Percentiles rank a stretch among this genome's conserved stretches.
These are phyloP conservation scores for Kalaharituber pfeilii DNA, from an alignment of 2,329 filamentous ascomycete species.

Conservation along the genomic window DNA sequence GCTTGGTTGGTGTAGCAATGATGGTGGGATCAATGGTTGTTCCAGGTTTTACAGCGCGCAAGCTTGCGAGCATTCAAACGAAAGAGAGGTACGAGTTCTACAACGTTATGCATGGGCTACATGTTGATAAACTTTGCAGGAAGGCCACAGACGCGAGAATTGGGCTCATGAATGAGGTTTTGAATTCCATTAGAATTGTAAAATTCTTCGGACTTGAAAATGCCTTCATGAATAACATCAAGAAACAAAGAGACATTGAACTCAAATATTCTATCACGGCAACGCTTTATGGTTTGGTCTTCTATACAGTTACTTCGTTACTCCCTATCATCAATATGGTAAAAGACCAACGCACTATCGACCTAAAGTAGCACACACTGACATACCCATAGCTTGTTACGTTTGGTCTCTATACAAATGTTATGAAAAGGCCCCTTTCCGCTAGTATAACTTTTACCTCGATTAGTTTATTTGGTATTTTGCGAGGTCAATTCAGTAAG, in stretches of 20 bases:
- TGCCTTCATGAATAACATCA: slow-evolving; percentile 12
- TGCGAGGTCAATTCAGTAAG: slow-evolving; percentile 14
- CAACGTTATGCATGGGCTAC: neutral
- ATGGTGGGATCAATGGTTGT: slow-evolving; percentile 16
- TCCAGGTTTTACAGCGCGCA: slow-evolving; percentile 11
- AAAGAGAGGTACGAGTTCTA: neutral
- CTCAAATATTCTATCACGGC: slow-evolving; percentile 9
- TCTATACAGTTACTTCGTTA: slow-evolving; percentile 11
- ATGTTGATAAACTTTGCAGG: slow-evolving; percentile 3
- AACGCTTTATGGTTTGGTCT: slow-evolving; percentile 6
- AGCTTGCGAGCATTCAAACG: slow-evolving; percentile 10
- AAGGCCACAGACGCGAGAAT: slow-evolving; percentile 15
- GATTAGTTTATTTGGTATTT: slow-evolving; percentile 17
- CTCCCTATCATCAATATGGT: slow-evolving; percentile 17
- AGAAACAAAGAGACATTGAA: slow-evolving; percentile 14
- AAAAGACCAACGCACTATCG: too few relatives aligned
- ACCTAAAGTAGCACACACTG: slow-evolving; percentile 2
- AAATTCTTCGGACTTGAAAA: slow-evolving; percentile 18
- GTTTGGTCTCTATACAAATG: slow-evolving; percentile 15
- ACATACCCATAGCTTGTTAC: slow-evolving; percentile 9
- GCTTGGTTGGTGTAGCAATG: slow-evolving; percentile 15
- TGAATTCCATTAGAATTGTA: slow-evolving; percentile 17
- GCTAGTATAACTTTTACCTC: slow-evolving; percentile 18
- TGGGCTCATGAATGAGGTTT: slow-evolving; percentile 13
- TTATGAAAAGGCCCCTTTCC: slow-evolving; percentile 14